phyloP scores from a whole-genome alignment of 768 basidiomycete species.

The Phallus indusiatus region DNA sequence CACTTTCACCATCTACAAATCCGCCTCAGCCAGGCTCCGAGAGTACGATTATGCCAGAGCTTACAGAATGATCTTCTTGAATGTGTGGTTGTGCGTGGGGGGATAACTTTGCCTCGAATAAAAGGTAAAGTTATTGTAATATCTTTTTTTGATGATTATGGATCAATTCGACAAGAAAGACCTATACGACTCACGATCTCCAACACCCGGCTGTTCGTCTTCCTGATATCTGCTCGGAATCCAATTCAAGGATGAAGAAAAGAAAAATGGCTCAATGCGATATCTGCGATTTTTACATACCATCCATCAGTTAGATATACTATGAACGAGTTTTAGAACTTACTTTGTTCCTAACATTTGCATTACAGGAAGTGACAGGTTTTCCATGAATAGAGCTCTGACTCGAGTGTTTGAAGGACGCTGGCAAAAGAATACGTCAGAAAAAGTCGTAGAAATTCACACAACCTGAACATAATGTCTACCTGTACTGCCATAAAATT shows the following conservation, averaged over 20 bases:
- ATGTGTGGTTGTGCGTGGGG: slow-evolving; percentile 8
- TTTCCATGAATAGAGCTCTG: slow-evolving; percentile 41
- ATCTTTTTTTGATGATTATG: slow-evolving; percentile 25
- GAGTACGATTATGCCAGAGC: neutral
- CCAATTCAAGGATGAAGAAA: slow-evolving; percentile 55
- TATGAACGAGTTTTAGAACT: too few species aligned
- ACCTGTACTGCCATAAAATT: slow-evolving; percentile 21
- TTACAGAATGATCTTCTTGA: neutral
- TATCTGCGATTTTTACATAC: slow-evolving; percentile 29
- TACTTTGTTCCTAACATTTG: slow-evolving; percentile 51
- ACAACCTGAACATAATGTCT: neutral
- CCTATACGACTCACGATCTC: slow-evolving; percentile 47
- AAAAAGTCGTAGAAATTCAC: neutral
- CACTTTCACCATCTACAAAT: neutral
- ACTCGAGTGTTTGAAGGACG: slow-evolving; percentile 30
- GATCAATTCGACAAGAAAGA: slow-evolving; percentile 3
- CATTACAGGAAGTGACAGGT: slow-evolving; percentile 39
- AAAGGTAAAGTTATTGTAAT: slow-evolving; percentile 51
- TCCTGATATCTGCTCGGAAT: slow-evolving; percentile 61
- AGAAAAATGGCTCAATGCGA: slow-evolving; percentile 54
- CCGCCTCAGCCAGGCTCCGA: neutral
- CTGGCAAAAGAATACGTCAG: slow-evolving; percentile 11
- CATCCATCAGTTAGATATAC: neutral
- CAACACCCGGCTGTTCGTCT: slow-evolving; percentile 25
- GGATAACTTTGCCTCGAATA: slow-evolving; percentile 27